These are phyloP conservation scores for Epichloe elymi DNA, from an alignment of 2,329 filamentous ascomycete genomes.

Conservation along the genomic window DNA sequence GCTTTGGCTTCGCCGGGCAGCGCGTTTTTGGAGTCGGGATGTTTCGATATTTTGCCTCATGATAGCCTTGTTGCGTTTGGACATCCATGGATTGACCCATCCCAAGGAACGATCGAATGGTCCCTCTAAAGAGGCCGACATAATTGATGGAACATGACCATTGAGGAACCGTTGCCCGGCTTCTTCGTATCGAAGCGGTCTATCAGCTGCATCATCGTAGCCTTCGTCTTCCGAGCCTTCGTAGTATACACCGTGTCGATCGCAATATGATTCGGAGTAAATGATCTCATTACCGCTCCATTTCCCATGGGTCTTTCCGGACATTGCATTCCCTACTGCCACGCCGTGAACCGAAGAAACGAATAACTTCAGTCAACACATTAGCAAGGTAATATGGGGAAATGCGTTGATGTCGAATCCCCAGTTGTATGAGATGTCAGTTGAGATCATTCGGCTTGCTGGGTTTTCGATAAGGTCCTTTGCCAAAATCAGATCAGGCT, in stretches of 20 bases:
- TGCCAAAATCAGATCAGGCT: background rate
- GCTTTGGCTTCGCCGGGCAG: conserved; percentile 1
- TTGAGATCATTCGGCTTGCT: background rate
- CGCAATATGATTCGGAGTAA: conserved; percentile 31
- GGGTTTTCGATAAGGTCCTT: background rate
- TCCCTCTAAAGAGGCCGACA: conserved; percentile 47
- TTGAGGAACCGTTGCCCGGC: conserved; percentile 45
- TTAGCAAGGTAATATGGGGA: background rate
- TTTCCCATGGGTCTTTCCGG: background rate
- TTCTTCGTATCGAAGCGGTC: conserved; percentile 42
- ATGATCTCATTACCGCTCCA: conserved; percentile 22
- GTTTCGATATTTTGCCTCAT: background rate
- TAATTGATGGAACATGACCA: conserved; percentile 41
- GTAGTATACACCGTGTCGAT: conserved; percentile 35
- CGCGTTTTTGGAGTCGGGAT: background rate
- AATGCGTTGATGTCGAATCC: background rate
- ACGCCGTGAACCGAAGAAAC: background rate
- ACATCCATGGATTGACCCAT: conserved; percentile 22
- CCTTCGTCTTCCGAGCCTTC: conserved; percentile 45
- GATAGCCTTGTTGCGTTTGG: conserved; percentile 1
- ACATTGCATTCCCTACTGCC: background rate
- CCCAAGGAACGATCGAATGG: conserved; percentile 36
- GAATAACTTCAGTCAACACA: background rate
- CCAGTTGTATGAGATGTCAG: background rate
- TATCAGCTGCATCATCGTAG: conserved; percentile 31